Base-by-base conservation (phyloP, 148 eudicot species). In the Amaranthus palmeri region DNA sequence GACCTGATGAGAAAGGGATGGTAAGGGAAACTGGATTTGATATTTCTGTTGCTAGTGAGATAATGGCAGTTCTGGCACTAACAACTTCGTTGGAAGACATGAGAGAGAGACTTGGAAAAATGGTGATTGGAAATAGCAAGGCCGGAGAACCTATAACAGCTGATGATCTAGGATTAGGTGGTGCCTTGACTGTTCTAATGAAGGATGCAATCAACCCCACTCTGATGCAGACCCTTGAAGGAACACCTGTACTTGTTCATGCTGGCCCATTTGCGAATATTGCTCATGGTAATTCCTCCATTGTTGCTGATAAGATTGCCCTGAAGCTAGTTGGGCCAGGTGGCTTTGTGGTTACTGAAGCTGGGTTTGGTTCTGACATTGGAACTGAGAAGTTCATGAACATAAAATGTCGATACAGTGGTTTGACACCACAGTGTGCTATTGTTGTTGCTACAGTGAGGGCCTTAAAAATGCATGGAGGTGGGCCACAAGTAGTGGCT, bases 381-480 rank as follows among this genome's bases (percentile, higher is more conserved):
- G 99, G 99, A 59, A 82, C 97, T 7, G 99, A 96, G 85, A 96
- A 96, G 84, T 96, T 96, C 78, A 90, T 92, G 99, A 96, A 96
- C 77, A 96, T 96, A n/a, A 96, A 96, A 83, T 96, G 99, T 74
- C 81, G 97, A 46, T 96, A 96, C 53, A 96, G 99, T 80, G 96
- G 97, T 54, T 84, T 96, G 80, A 88, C 75, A 50, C 99, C 99
- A 58, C 99, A 96, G 54, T 96, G 99, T 78, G 99, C 97, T 18
- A 75, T 96, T 61, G 83, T 96, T 56, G 99, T 96, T 76, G 99
- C 99, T 2, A 96, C 99, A 18, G 75, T 96, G 14, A 88, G 99
- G 86, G 99, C 99, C 71, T 81, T 96, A 54, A 96, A 96, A 80
- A 96, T 96, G 99, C 99, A 96, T 67, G 99, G 99, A 74, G 99